Percentiles rank a stretch among this genome's conserved stretches.
Evolutionary conservation across 371 early-diverging fungal species (phyloP).

Genomic region (Globomyces sp.): DNA sequence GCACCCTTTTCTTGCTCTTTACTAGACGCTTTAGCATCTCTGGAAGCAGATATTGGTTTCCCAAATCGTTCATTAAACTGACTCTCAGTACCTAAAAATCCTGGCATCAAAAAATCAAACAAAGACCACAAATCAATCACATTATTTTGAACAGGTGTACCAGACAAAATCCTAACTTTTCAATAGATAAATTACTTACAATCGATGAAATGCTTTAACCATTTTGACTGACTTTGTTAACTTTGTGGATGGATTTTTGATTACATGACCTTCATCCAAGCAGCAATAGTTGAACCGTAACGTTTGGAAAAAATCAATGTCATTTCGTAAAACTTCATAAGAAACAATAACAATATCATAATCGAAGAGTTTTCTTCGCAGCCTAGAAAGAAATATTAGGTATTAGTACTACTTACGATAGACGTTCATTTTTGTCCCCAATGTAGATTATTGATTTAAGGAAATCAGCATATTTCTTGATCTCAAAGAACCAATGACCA

Average conservation of each 20-base stretch:
- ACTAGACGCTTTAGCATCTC: slow-evolving; percentile 84
- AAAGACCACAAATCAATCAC: slow-evolving; percentile 97
- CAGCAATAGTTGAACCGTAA: slow-evolving; percentile 94
- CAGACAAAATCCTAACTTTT: slow-evolving; percentile 76
- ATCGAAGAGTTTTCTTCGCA: slow-evolving; percentile 33
- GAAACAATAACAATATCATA: slow-evolving; percentile 90
- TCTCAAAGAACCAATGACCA: slow-evolving; percentile 98
- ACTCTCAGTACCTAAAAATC: slow-evolving; percentile 88
- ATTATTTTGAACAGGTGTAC: slow-evolving; percentile 99
- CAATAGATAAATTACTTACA: slow-evolving; percentile 30
- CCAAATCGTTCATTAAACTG: slow-evolving; percentile 88
- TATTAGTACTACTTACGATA: slow-evolving; percentile 42
- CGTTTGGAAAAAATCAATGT: slow-evolving; percentile 75
- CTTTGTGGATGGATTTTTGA: slow-evolving; percentile 95
- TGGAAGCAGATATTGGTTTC: slow-evolving; percentile 85
- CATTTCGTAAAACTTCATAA: slow-evolving; percentile 96
- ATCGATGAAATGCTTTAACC: slow-evolving; percentile 78
- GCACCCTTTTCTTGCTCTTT: slow-evolving; percentile 77
- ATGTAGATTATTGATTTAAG: slow-evolving; percentile 81
- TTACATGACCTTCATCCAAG: slow-evolving; percentile 99
- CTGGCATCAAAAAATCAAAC: slow-evolving; percentile 98
- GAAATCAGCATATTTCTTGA: slow-evolving; percentile 73
- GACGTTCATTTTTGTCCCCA: slow-evolving; percentile 79
- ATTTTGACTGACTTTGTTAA: slow-evolving; percentile 88
- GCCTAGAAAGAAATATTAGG: slow-evolving; percentile 20